These are phyloP conservation scores for Monilinia fructicola DNA, from an alignment of 2,329 filamentous ascomycete species.

Conservation along the genomic window DNA sequence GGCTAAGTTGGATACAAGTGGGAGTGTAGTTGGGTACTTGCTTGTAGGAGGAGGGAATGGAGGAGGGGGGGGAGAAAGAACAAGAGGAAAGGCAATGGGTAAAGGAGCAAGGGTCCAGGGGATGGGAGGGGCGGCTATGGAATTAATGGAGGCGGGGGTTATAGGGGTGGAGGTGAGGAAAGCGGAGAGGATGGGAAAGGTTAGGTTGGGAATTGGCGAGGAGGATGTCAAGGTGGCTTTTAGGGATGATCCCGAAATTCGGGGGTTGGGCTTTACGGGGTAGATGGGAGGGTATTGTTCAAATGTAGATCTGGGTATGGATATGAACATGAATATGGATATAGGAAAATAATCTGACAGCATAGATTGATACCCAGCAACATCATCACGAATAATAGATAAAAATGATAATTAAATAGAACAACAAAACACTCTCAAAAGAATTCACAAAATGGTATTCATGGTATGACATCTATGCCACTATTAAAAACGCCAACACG, in stretches of 20 bases:
- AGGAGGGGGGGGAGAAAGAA: not conserved
- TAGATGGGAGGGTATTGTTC: not conserved
- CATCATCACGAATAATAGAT: not conserved
- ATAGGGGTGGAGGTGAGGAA: slow-evolving; percentile 78
- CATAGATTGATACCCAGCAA: not conserved
- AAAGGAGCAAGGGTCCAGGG: slow-evolving; percentile 51
- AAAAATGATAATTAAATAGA: not conserved
- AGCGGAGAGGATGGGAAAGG: slow-evolving; percentile 82
- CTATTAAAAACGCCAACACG: slow-evolving; percentile 3
- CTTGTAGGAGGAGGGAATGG: slow-evolving; percentile 16
- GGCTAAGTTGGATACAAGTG: slow-evolving; percentile 57
- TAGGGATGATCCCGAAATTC: slow-evolving; percentile 82
- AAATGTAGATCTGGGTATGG: not conserved
- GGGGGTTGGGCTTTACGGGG: slow-evolving; percentile 46
- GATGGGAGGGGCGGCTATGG: slow-evolving; percentile 72
- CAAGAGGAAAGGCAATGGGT: not conserved
- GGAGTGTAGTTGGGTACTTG: slow-evolving; percentile 62
- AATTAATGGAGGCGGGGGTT: slow-evolving; percentile 83
- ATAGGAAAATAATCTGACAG: not conserved
- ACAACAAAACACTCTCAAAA: not conserved
- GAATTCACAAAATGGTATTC: slow-evolving; percentile 1
- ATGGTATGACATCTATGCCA: slow-evolving; percentile 1
- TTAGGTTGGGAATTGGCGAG: slow-evolving; percentile 81
- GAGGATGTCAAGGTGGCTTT: slow-evolving; percentile 88
- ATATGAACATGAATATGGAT: not conserved